A percentile compares a stretch with the other conserved stretches of the same genome.
Evolutionary conservation across 176 grass and related monocot species (phyloP).

Genomic region (Avena sativa): DNA sequence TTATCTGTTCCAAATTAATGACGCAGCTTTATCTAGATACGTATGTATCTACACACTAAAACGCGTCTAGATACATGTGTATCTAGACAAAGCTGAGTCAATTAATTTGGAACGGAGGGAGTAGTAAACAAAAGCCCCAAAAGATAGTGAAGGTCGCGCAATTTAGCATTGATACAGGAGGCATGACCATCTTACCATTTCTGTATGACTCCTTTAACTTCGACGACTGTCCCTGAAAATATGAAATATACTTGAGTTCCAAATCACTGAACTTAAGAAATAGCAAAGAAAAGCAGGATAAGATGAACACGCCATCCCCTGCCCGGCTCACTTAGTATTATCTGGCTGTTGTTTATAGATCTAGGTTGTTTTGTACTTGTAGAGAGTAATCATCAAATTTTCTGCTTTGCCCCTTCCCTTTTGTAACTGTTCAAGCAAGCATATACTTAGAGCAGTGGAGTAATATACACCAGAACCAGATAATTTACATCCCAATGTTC

Average conservation of each 20-base stretch:
- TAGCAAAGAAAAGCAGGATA: not conserved
- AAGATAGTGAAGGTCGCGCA: not conserved
- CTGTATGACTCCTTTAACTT: slow-evolving; percentile 79
- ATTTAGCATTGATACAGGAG: not conserved
- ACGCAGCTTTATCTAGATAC: too few relatives aligned
- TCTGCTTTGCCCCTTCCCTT: not conserved
- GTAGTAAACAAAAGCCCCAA: not conserved
- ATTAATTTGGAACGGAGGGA: too few relatives aligned
- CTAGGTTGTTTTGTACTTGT: not conserved
- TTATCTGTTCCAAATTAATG: too few relatives aligned
- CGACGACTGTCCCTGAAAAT: slow-evolving; percentile 75
- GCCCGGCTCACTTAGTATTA: not conserved
- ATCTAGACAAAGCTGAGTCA: too few relatives aligned
- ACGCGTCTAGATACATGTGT: too few relatives aligned
- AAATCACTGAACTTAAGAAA: slow-evolving; percentile 24
- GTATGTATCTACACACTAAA: too few relatives aligned
- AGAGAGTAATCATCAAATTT: not conserved
- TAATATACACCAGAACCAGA: slow-evolving; percentile 21
- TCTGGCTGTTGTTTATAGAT: slow-evolving; percentile 1
- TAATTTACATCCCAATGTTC: slow-evolving; percentile 29
- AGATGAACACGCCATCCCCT: not conserved
- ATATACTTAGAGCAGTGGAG: not conserved
- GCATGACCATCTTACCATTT: slow-evolving; percentile 51
- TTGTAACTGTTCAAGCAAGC: not conserved
- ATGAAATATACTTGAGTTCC: slow-evolving; percentile 17